A percentile compares a stretch with the other conserved stretches of the same genome.
These are phyloP conservation scores for Gossypium longicalyx DNA, from an alignment of 345 rosid genomes.

Conservation along the genomic window DNA sequence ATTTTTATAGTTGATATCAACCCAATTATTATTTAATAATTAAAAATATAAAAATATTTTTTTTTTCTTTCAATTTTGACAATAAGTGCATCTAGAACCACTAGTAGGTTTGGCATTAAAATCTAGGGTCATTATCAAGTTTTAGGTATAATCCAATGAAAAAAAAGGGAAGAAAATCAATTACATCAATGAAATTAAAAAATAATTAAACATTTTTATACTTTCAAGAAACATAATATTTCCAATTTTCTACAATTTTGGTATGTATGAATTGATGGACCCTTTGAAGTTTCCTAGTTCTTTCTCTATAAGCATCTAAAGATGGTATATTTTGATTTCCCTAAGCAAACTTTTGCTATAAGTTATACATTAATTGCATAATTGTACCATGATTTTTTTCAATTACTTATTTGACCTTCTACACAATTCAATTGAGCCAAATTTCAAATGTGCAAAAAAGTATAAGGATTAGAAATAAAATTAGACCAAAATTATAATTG, in stretches of 20 bases:
- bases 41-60: no score
- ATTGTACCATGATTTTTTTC: neutral
- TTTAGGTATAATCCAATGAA: neutral
- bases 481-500: no score
- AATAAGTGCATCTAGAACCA: neutral
- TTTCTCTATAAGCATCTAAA: neutral
- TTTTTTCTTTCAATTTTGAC: no score
- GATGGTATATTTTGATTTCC: neutral
- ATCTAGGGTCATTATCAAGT: neutral
- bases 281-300: neutral
- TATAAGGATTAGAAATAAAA: no score
- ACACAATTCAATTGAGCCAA: no score
- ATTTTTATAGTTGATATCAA: no score
- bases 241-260: conserved; percentile 5
- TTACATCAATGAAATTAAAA: neutral
- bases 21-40: no score
- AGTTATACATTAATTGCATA: neutral
- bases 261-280: conserved; percentile 4
- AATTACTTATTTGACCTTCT: no score
- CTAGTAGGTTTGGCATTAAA: neutral
- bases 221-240: conserved; percentile 24
- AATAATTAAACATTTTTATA: neutral
- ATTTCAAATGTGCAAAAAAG: no score
- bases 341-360: neutral
- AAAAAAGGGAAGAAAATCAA: no score